Evolutionary conservation across 768 basidiomycete species (phyloP), one percentile per base, ranked within the genome.

Genomic region (Lentinula aciculospora): DNA sequence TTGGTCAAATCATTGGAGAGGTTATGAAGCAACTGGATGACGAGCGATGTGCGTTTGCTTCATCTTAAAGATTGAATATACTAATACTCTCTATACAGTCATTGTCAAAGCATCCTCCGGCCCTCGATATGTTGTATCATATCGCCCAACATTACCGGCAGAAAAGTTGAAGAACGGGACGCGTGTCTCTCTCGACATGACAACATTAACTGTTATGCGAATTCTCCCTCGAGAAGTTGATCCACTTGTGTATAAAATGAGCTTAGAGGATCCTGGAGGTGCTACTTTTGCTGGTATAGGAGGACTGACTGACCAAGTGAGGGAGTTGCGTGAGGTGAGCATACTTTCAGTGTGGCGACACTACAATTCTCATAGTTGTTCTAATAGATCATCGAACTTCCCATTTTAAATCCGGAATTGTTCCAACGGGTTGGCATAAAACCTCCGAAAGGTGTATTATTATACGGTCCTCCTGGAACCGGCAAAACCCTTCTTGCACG

Each of bases 221-320:
- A 96, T 98, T 53, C 78, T 99, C 19, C 97, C 97, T 3, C 84
- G 97, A 61, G 97, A 99, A 70, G 93, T 99, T 6, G 97, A 99
- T 69, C 97, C 97, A 15, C 75, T 96, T 65, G 96, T 99, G 10
- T 99, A 99, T 79, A 98, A 98, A 76, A 99, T 98, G 97, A 96
- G 93, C 62, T 76, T 97, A 66, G 97, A 99, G 71, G 96, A 98
- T 66, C 94, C 97, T 2, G 94, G 94, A 75, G 89, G 89, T 50
- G 95, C 92, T 6, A 84, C 92, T 3, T 98, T 98, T 69, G 96
- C 96, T 1, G 95, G 94, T 60, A 98, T 99, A 55, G 97, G 97
- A 66, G 97, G 97, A 21, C 73, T 99, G 57, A 82, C 88, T 44
- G 97, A 98, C 61, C 97, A 99, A 77, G 95, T 99, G 48, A 83